Base-by-base conservation (phyloP, 2,329 filamentous ascomycete genomes). In the Stagonosporopsis cucurbitacearum region DNA sequence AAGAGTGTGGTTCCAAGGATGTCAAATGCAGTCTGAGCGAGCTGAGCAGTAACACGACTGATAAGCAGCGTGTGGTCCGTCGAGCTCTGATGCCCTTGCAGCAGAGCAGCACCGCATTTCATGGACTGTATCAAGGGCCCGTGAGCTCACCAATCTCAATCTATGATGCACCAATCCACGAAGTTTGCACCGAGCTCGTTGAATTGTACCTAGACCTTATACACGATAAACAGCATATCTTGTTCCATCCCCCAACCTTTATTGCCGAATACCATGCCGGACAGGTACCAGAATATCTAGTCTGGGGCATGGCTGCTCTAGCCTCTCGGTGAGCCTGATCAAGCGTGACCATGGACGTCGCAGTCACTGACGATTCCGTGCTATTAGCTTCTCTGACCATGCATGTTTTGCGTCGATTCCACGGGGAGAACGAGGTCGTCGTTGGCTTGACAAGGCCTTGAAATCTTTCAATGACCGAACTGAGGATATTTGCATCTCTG, bases 211-310 rank as follows among this genome's bases (percentile, higher is more conserved):
- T 53, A 11, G 50, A 53, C 30, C 15, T 53, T 13, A 47, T 53
- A 42, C 50, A 53, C 32, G 43, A 53, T 23, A 53, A 53, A 26
- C 50, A 53, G 17, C 50, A 53, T 19, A 39, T 47, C n/a, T 43
- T 53, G 13, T 53, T 53, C 17, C 50, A 53, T 30, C 50, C 50
- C 19, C 36, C 50, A 26, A 42, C 50, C 8, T 53, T 53, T 19
- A 22, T 42, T 17, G 43, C 43, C 30, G 23, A 47, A 33, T 33
- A 47, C 11, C 50, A 37, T 47, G 43, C 36, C 3, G 50, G 50
- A 22, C 28, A 43, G 17, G 50, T 37, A 37, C 28, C 50, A 42
- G 37, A 46, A 7, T 53, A 42, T 4, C 43, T 53, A 3, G 23
- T 54, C 6, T 54, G 50, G 43, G 43, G 36, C 17, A 54, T 47